Percentiles rank a stretch among this genome's conserved stretches.
Evolutionary conservation across 2,329 filamentous ascomycete species (phyloP).

Genomic region (Venturia pyrina): DNA sequence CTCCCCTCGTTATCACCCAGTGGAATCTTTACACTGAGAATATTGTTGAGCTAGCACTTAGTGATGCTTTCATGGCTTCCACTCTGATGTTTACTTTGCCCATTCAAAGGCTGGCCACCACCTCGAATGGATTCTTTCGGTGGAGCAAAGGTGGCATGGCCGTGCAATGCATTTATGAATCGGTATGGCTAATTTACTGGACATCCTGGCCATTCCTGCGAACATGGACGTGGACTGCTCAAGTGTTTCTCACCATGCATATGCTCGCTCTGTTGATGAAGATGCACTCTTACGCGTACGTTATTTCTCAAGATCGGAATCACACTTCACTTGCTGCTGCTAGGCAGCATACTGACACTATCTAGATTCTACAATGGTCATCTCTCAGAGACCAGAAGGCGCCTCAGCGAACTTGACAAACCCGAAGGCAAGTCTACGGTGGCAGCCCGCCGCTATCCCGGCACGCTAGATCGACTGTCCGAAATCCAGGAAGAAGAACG

Average conservation of each 20-base stretch:
- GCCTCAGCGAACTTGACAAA: constrained; percentile 67
- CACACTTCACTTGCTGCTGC: background rate
- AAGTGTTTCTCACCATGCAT: constrained; percentile 89
- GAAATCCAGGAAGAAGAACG: constrained; percentile 42
- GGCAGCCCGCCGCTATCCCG: constrained; percentile 66
- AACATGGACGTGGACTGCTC: constrained; percentile 92
- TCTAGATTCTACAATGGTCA: constrained; percentile 84
- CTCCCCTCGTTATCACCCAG: constrained; percentile 73
- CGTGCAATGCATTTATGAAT: constrained; percentile 75
- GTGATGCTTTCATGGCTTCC: constrained; percentile 75
- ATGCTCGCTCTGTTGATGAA: constrained; percentile 93
- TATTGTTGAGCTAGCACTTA: constrained; percentile 74
- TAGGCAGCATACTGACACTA: background rate
- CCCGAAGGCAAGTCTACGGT: constrained; percentile 60
- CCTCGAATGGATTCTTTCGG: constrained; percentile 45
- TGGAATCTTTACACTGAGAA: constrained; percentile 84
- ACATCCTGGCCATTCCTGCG: constrained; percentile 74
- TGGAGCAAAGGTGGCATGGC: constrained; percentile 73
- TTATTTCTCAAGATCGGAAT: background rate
- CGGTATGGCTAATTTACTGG: constrained; percentile 72
- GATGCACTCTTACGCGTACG: constrained; percentile 82
- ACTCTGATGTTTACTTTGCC: constrained; percentile 64
- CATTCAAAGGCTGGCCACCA: constrained; percentile 59
- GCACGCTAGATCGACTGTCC: constrained; percentile 37
- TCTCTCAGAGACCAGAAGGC: constrained; percentile 74